A percentile compares a stretch with the other conserved stretches of the same genome.
These are phyloP conservation scores for Clonostachys sp. DNA, from an alignment of 2,329 filamentous ascomycete species.

Conservation along the genomic window DNA sequence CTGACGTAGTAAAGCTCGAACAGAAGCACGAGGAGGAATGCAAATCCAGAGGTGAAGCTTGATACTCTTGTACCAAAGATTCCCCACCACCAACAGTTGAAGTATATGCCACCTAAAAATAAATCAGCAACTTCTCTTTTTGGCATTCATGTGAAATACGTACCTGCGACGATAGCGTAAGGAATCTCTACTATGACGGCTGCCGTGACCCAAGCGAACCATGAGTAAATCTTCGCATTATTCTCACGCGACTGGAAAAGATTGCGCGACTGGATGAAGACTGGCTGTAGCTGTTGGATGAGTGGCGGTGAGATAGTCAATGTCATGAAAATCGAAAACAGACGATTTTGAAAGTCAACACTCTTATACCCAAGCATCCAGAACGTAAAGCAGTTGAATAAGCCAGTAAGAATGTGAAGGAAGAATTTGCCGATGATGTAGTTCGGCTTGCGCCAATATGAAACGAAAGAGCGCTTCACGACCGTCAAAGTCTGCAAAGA, in stretches of 20 bases:
- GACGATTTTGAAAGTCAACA: conserved; percentile 63
- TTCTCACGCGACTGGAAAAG: conserved; percentile 70
- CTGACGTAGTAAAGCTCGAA: conserved; percentile 64
- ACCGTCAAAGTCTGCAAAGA: conserved; percentile 47
- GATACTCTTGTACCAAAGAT: conserved; percentile 40
- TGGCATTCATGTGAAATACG: conserved; percentile 35
- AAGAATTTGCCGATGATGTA: conserved; percentile 61
- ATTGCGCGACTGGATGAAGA: conserved; percentile 59
- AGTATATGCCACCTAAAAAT: conserved; percentile 14
- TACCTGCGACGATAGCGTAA: conserved; percentile 57
- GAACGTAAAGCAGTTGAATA: conserved; percentile 71
- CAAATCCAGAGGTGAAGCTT: conserved; percentile 55
- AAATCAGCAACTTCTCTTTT: no score
- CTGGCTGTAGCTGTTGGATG: conserved; percentile 73
- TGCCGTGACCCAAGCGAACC: conserved; percentile 65
- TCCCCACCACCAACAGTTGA: conserved; percentile 52
- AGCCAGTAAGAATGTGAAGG: conserved; percentile 55
- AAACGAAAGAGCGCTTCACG: conserved; percentile 51
- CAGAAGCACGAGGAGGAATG: conserved; percentile 59
- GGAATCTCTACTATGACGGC: conserved; percentile 67
- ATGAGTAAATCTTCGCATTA: conserved; percentile 76
- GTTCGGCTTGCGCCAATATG: conserved; percentile 62
- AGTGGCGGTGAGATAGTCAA: conserved; percentile 70
- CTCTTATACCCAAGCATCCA: conserved; percentile 52
- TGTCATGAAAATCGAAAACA: conserved; percentile 76